Evolutionary conservation across 768 basidiomycete species (phyloP).

Genomic region (Lanmaoa pseudosensibilis): DNA sequence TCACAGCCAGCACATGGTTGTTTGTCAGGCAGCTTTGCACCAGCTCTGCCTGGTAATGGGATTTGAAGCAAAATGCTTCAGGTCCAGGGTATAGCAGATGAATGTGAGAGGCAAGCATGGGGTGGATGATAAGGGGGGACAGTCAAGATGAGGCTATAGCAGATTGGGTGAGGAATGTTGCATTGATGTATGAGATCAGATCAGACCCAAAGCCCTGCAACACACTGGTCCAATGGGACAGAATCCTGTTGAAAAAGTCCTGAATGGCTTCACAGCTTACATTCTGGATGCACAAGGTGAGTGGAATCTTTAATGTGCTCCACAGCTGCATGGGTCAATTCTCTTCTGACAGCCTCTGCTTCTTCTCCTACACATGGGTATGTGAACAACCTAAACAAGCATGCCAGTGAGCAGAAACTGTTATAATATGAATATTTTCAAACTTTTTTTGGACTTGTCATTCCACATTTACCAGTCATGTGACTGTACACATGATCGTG

Average conservation of each 20-base stretch:
- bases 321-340: too few relatives aligned
- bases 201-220: conserved; percentile 2
- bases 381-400: too few relatives aligned
- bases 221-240: background rate
- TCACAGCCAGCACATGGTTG: conserved; percentile 4
- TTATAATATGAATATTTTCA: too few relatives aligned
- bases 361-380: too few relatives aligned
- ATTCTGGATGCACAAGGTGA: too few relatives aligned
- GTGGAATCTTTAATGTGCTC: too few relatives aligned
- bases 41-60: conserved; percentile 3
- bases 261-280: background rate
- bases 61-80: background rate
- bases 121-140: background rate
- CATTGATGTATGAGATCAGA: background rate
- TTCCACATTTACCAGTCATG: too few relatives aligned
- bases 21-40: conserved; percentile 6
- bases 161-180: background rate
- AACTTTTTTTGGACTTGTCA: too few relatives aligned
- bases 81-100: background rate
- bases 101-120: background rate
- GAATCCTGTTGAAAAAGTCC: background rate
- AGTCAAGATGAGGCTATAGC: background rate
- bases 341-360: too few relatives aligned
- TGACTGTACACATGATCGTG: too few relatives aligned
- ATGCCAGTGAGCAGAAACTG: too few relatives aligned